Conservation (phyloP, 441 rosid genomes). For the Hypseocharis bilobata region DNA sequence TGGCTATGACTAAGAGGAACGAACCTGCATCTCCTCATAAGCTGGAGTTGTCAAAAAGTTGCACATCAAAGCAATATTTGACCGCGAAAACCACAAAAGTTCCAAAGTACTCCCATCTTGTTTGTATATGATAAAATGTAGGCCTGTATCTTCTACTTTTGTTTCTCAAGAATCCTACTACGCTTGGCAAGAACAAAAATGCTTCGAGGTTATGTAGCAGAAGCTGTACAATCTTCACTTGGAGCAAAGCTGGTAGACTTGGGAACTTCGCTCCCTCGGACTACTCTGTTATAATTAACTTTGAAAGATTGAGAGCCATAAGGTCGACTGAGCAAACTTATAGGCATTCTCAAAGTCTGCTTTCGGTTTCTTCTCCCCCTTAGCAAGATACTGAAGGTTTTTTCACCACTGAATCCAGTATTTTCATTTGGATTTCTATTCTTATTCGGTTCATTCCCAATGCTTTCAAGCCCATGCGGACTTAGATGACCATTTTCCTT, state of each 20-base stretch:
- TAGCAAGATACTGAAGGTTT: conserved; percentile 77
- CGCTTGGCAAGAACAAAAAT: conserved; percentile 13
- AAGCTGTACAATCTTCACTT: conserved; percentile 36
- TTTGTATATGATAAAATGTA: conserved; percentile 9
- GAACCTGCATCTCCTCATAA: conserved; percentile 30
- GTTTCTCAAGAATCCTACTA: conserved; percentile 18
- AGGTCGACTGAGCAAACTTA: conserved; percentile 83
- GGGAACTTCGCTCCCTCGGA: conserved; percentile 68
- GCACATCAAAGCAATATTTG: conserved; percentile 15
- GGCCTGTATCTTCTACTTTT: conserved; percentile 16
- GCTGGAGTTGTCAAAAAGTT: conserved; percentile 14
- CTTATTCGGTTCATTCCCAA: conserved; percentile 26
- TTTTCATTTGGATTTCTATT: conserved; percentile 24
- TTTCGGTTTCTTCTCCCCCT: conserved; percentile 85
- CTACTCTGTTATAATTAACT: conserved; percentile 62
- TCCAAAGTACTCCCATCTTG: not conserved
- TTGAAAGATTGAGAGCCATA: conserved; percentile 85
- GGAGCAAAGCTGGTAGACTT: conserved; percentile 37
- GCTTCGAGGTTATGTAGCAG: conserved; percentile 31
- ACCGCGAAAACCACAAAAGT: conserved; percentile 20
- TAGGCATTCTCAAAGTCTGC: conserved; percentile 88
- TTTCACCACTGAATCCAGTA: conserved; percentile 35
- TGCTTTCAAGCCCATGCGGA: conserved; percentile 23
- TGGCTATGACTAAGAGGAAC: conserved; percentile 21
- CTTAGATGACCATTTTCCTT: conserved; percentile 39